These are phyloP conservation scores for Trichoderma atrobrunneum DNA, from an alignment of 2,329 filamentous ascomycete species.

Conservation along the genomic window DNA sequence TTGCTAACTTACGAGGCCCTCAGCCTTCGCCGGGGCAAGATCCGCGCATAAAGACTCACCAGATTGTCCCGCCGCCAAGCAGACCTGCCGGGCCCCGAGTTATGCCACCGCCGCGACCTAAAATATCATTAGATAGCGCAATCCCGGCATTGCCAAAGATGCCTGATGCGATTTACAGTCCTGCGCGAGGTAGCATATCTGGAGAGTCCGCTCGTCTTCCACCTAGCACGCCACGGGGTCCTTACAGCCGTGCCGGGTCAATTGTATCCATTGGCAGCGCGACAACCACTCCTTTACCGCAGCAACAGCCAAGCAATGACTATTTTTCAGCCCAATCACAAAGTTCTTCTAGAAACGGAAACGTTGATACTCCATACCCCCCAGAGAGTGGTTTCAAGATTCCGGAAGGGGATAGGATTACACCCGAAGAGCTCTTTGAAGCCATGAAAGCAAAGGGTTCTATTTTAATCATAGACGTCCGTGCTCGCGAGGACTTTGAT, in stretches of 20 bases:
- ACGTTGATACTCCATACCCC: conserved; percentile 30
- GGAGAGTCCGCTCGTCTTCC: conserved; percentile 64
- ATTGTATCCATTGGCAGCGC: conserved; percentile 38
- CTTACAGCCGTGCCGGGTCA: conserved; percentile 60
- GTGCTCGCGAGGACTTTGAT: conserved; percentile 76
- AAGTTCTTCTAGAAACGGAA: conserved; percentile 26
- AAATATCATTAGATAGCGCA: conserved; percentile 49
- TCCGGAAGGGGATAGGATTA: conserved; percentile 57
- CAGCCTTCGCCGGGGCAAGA: conserved; percentile 46
- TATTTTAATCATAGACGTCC: conserved; percentile 82
- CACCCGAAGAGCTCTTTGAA: conserved; percentile 66
- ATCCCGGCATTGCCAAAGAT: conserved; percentile 62
- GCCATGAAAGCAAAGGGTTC: conserved; percentile 59
- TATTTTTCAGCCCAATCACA: conserved; percentile 32
- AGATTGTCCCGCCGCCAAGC: conserved; percentile 35
- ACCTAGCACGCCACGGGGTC: conserved; percentile 60
- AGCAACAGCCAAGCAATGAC: conserved; percentile 30
- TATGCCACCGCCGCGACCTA: conserved; percentile 46
- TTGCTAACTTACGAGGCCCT: conserved; percentile 53
- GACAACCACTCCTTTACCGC: conserved; percentile 30
- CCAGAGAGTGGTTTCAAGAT: conserved; percentile 45
- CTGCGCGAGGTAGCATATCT: conserved; percentile 68
- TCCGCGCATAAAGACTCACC: conserved; percentile 51
- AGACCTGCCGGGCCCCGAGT: conserved; percentile 48
- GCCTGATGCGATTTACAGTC: conserved; percentile 74